These are phyloP conservation scores for Penicillium mononematosum DNA, from an alignment of 495 filamentous ascomycete genomes.

Conservation along the genomic window DNA sequence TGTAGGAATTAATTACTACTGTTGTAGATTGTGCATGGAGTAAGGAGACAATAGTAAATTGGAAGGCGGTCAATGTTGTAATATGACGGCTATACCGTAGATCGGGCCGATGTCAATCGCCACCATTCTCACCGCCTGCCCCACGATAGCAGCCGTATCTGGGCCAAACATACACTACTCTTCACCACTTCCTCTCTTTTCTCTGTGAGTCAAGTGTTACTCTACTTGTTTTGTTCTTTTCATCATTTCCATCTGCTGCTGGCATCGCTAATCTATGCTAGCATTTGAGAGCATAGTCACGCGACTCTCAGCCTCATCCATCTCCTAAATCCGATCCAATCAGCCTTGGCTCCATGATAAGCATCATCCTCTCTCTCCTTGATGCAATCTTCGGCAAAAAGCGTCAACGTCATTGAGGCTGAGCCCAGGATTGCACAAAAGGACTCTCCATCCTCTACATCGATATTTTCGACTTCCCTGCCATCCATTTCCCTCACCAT, in stretches of 20 bases:
- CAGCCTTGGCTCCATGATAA: conserved; percentile 18
- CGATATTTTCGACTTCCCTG: neutral
- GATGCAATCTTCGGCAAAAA: conserved; percentile 16
- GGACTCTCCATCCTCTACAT: neutral
- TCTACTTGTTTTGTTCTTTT: neutral
- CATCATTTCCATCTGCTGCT: neutral
- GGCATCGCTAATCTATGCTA: neutral
- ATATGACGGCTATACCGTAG: too few species aligned
- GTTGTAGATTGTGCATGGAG: too few species aligned
- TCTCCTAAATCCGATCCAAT: neutral
- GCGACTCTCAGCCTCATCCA: conserved; percentile 9
- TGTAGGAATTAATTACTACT: too few species aligned
- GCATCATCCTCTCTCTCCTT: conserved; percentile 15
- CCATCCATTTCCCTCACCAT: conserved; percentile 16
- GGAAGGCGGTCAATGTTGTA: too few species aligned
- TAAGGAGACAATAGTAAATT: too few species aligned
- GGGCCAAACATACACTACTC: conserved; percentile 12
- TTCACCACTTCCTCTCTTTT: conserved; percentile 8
- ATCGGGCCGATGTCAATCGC: conserved; percentile 13
- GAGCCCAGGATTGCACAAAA: conserved; percentile 5
- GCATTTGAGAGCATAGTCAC: conserved; percentile 5
- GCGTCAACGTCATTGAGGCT: conserved; percentile 12
- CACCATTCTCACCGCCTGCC: conserved; percentile 19
- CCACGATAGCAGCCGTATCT: conserved; percentile 25
- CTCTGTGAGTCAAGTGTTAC: neutral